Percentiles rank a stretch among this genome's conserved stretches.
These are phyloP conservation scores for Clavariopsis aquatica DNA, from an alignment of 495 filamentous ascomycete species.

Conservation along the genomic window DNA sequence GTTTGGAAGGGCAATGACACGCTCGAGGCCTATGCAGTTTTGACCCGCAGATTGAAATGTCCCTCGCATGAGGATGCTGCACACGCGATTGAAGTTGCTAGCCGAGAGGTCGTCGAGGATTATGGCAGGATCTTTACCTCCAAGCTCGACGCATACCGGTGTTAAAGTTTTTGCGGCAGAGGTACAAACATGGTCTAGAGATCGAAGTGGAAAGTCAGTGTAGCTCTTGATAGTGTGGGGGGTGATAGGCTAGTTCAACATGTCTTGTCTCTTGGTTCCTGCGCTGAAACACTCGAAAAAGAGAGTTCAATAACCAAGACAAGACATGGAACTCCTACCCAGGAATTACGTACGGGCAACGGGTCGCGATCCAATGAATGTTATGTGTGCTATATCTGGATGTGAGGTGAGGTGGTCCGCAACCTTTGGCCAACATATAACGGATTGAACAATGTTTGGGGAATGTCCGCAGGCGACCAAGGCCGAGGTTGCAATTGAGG, in stretches of 20 bases:
- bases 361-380: slow-evolving; percentile 92
- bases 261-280: no score
- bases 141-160: slow-evolving; percentile 84
- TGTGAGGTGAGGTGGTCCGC: slow-evolving; percentile 85
- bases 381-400: slow-evolving; percentile 79
- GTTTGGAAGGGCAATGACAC: slow-evolving; percentile 75
- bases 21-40: slow-evolving; percentile 97
- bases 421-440: slow-evolving; percentile 82
- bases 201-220: no score
- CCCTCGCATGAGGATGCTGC: slow-evolving; percentile 82
- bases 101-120: slow-evolving; percentile 72
- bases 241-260: no score
- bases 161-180: slow-evolving; percentile 81
- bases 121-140: slow-evolving; percentile 94
- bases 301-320: no score
- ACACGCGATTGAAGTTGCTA: slow-evolving; percentile 66
- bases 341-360: no score
- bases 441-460: slow-evolving; percentile 75
- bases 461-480: slow-evolving; percentile 82
- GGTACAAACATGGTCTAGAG: slow-evolving; percentile 81
- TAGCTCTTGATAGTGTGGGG: no score
- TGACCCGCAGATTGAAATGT: slow-evolving; percentile 96
- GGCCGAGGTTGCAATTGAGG: slow-evolving; percentile 72
- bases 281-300: no score
- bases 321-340: no score